Base-by-base conservation (phyloP, 139 green algal genomes). In the Picochlorum costavermella region DNA sequence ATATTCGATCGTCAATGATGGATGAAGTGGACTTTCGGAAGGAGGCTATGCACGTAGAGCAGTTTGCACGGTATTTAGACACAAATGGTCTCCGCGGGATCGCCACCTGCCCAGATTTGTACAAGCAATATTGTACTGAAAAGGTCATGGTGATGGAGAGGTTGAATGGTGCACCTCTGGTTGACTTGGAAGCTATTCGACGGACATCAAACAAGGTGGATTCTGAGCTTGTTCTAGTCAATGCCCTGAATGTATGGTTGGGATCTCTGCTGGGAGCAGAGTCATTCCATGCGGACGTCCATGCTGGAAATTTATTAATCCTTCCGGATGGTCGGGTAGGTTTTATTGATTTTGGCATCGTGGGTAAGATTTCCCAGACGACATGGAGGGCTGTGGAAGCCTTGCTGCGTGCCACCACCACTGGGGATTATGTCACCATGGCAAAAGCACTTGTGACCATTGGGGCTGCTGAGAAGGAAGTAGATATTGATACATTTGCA, bases 281-380 rank as follows among this genome's bases (percentile, higher is more conserved):
- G 12, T 95, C 81, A 0, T 99, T 99, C 88, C 94, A 99, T 68
- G 94, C 94, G 2, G 92, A 98, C 73, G 84, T 98, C 30, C 92
- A 98, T 66, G 78, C 78, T 62, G 92, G 92, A 55, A 98, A 98
- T 75, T 73, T 98, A 67, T 65, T 98, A 13, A 94, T 96, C 56
- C 74, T 97, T 46, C 45, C 43, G 3, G 78, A 85, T 43, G 71
- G 75, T 2, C 63, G 76, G 1, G 83, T 94, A 8, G 85, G 71
- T 16, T 95, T 95, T 79, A 87, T 95, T 45, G 90, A 96, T 64
- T 96, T 96, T 80, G 90, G 92, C 51, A 98, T 98, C 60, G 93
- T 97, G 33, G 92, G 91, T 30, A 70, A 75, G 29, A 84, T 97
- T 46, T 75, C 74, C 12, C 55, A 36, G 4, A 65, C 75, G 20